Evolutionary conservation across 2,329 filamentous ascomycete genomes (phyloP), one percentile per base, ranked within the genome.

Genomic region (Colletotrichum sp.): DNA sequence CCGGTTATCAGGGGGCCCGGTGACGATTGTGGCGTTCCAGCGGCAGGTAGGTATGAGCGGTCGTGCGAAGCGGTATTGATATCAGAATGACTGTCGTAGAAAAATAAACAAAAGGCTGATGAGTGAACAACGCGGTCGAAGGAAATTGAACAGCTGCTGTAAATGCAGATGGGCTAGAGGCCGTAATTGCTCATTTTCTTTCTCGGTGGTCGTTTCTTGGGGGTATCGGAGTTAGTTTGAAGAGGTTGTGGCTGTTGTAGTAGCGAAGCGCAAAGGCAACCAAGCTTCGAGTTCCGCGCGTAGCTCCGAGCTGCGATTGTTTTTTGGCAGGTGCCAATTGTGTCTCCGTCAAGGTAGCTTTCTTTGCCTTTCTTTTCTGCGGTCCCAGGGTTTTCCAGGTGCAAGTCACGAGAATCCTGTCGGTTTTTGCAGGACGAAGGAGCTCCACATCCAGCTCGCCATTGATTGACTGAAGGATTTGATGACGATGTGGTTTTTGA

Each of bases 381-480:
- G 30, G 59, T 63, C 59, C 8, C 59, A 7, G 59, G 59, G 61
- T 12, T 39, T 32, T 36, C 63, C 60, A 57, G 59, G 43, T 57
- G 48, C 39, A 71, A 76, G 71, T 76, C 59, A 76, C 74, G 65
- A 76, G 74, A 76, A 73, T 74, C 64, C 71, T 30, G 70, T 69
- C 34, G 71, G 65, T 74, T 74, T 74, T 74, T 76, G 63, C 57
- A 76, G 71, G 71, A 65, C 48, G 64, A 66, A 76, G 34, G 65
- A 74, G 74, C 70, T 74, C 70, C 74, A 74, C 74, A 76, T 52
- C 65, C 74, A 76, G 65, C 60, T 74, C 43, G 60, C 74, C 71
- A 74, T 76, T 74, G 74, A 74, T 72, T 28, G 71, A 69, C 14
- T 28, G 32, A 60, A 16, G 30, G 43, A 65, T 28, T 28, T 71